phyloP scores from a whole-genome alignment of 2,329 filamentous ascomycete genomes.

The Alternaria incomplexa region DNA sequence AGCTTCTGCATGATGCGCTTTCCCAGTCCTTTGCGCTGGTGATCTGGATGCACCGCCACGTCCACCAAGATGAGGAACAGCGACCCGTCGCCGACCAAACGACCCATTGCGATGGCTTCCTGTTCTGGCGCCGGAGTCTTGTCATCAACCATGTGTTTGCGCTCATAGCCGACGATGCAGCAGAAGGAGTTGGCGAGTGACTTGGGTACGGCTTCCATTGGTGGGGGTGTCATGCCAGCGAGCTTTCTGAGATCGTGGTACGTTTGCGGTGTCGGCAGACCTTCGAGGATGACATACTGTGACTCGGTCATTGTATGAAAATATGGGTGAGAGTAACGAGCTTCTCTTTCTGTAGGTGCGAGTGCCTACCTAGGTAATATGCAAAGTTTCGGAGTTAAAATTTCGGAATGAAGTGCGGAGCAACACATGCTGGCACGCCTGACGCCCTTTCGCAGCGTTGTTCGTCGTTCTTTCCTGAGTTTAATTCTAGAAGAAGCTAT shows the following conservation, averaged over 20 bases:
- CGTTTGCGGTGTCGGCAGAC: conserved; percentile 33
- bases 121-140: conserved; percentile 25
- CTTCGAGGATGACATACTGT: conserved; percentile 35
- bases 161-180: conserved; percentile 34
- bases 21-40: conserved; percentile 57
- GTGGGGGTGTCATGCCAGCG: conserved; percentile 39
- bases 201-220: conserved; percentile 32
- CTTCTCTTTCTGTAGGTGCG: neutral
- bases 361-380: neutral
- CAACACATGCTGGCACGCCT: neutral
- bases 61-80: conserved; percentile 61
- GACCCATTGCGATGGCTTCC: conserved; percentile 56
- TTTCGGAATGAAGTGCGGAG: neutral
- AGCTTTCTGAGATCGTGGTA: conserved; percentile 41
- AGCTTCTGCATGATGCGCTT: conserved; percentile 54
- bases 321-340: neutral
- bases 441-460: neutral
- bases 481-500: neutral
- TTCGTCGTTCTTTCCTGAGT: neutral
- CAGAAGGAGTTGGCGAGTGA: conserved; percentile 35
- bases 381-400: neutral
- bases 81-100: conserved; percentile 59
- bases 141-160: conserved; percentile 27
- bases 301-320: conserved; percentile 6
- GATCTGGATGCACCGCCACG: conserved; percentile 57